These are phyloP conservation scores for Lumnitzera racemosa DNA, from an alignment of 345 rosid species.

Conservation along the genomic window DNA sequence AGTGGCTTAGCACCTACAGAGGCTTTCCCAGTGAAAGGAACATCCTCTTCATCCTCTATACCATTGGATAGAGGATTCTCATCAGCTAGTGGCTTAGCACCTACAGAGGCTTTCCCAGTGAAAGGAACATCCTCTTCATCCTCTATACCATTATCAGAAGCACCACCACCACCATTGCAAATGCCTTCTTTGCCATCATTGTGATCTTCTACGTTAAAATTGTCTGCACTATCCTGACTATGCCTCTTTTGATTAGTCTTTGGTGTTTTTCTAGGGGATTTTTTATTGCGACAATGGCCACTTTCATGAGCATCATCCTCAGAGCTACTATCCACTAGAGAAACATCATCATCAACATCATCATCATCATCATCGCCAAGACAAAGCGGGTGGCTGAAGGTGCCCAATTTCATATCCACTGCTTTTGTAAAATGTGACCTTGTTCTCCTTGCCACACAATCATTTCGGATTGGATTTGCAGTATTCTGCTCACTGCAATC, in stretches of 20 bases:
- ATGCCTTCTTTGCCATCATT: background rate
- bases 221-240: no score
- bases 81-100: no score
- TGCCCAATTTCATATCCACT: conserved; percentile 6
- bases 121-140: background rate
- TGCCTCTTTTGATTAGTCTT: no score
- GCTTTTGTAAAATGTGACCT: conserved; percentile 8
- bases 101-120: background rate
- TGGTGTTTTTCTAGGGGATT: no score
- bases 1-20: no score
- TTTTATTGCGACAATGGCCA: no score
- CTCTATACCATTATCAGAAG: background rate
- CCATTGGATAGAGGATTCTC: no score
- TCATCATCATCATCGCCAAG: conserved; percentile 1
- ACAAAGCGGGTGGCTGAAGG: conserved; percentile 2
- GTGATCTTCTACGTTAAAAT: background rate
- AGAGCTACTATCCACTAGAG: no score
- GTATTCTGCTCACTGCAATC: background rate
- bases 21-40: background rate
- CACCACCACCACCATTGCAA: background rate
- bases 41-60: conserved; percentile 1
- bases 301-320: no score
- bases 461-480: background rate
- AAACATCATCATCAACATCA: background rate
- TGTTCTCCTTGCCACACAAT: conserved; percentile 14